Base-by-base conservation (phyloP, 768 basidiomycete species). In the Pleurotus cornucopiae region DNA sequence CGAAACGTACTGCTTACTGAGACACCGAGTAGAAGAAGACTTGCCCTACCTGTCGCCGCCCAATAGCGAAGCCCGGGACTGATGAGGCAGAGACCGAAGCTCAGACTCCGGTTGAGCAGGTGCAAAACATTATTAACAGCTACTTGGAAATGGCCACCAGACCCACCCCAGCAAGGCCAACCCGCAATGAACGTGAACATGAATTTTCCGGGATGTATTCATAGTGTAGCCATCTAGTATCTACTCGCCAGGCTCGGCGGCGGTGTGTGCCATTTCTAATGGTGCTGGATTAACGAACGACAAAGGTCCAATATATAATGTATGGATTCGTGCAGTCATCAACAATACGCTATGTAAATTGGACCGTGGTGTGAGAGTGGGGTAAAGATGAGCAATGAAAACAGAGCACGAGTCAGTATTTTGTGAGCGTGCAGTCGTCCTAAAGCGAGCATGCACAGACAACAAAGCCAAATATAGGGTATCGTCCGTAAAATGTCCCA, bases 31-130 rank as follows among this genome's bases (percentile, higher is more conserved):
- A 86, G 84, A 79, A 84, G 56, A 75, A 80, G 49, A 82, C 86
- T 1, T 89, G 86, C 65, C 87, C 87, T 12, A 76, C 81, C 56
- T 88, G 86, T 66, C 83, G 87, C 46, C 72, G 71, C 18, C 67
- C 71, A 37, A 70, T 88, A 7, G 58, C 56, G 51, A 61, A 54
- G 37, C 60, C 49, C 59, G 34, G 12, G 9, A 34, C 30, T 21
- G 30, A 55, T 39, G 14, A 44, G 38, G 13, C 7, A 4, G 13
- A 11, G 21, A 6, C n/a, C 23, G 30, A 20, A n/a, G 23, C 20
- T 25, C 23, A 25, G 23, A 25, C 23, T 16, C 48, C 48, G 11
- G 23, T 4, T 34, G 30, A 34, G 30, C 30, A 9, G 11, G 30
- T 9, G 30, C 30, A 34, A 11, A 34, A 34, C 7, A 34, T 34